These are phyloP conservation scores for Amanita phalloides DNA, from an alignment of 768 basidiomycete species.

Conservation along the genomic window DNA sequence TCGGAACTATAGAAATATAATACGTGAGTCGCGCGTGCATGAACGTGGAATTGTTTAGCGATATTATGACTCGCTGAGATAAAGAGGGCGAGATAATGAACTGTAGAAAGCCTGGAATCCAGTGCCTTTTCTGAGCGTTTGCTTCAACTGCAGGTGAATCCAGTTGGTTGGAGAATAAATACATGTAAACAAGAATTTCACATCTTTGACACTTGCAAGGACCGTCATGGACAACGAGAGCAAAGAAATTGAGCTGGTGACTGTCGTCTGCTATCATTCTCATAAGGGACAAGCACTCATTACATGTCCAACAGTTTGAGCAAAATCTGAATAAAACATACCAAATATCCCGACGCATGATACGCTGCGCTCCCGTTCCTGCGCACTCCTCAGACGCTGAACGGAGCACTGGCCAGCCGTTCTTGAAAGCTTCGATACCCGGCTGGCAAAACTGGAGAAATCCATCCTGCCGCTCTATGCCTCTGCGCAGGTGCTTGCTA, in stretches of 20 bases:
- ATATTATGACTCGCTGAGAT: too few species aligned
- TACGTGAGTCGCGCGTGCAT: too few species aligned
- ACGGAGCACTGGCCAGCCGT: slow-evolving; percentile 45
- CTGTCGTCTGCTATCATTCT: not conserved
- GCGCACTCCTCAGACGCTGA: slow-evolving; percentile 7
- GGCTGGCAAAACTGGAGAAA: slow-evolving; percentile 76
- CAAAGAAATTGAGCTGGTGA: slow-evolving; percentile 66
- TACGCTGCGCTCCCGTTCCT: slow-evolving; percentile 18
- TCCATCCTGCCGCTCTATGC: slow-evolving; percentile 77
- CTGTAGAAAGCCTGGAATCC: too few species aligned
- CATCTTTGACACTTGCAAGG: too few species aligned
- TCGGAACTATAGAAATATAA: too few species aligned
- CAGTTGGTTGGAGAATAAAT: too few species aligned
- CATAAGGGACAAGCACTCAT: not conserved
- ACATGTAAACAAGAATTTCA: too few species aligned
- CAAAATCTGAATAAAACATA: slow-evolving; percentile 82
- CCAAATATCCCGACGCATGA: slow-evolving; percentile 81
- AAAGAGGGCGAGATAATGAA: too few species aligned
- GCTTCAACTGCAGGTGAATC: too few species aligned
- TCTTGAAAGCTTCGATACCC: slow-evolving; percentile 73
- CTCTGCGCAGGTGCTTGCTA: slow-evolving; percentile 54
- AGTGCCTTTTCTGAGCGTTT: too few species aligned
- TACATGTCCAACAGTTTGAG: slow-evolving; percentile 44
- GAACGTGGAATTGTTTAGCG: too few species aligned
- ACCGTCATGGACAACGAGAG: slow-evolving; percentile 47